Conservation (phyloP, 345 rosid species). For the Melaleuca alternifolia region DNA sequence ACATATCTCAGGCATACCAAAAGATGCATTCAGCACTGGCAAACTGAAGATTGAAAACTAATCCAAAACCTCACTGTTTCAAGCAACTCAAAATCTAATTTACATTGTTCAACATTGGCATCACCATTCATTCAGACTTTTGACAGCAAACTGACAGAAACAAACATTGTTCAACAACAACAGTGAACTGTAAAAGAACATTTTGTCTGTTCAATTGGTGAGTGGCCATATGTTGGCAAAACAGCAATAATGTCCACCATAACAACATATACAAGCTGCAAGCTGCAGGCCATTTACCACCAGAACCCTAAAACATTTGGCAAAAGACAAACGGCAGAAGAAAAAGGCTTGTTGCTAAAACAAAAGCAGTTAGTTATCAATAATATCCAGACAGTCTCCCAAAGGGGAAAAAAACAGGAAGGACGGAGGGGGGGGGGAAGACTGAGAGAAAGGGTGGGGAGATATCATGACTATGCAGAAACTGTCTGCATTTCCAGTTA, state of each 20-base stretch:
- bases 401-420: background rate
- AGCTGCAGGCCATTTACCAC: background rate
- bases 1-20: background rate
- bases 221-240: background rate
- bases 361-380: background rate
- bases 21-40: background rate
- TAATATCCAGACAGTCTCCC: background rate
- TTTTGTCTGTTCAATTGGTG: background rate
- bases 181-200: background rate
- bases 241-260: background rate
- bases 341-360: background rate
- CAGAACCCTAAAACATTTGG: background rate
- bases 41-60: background rate
- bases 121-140: background rate
- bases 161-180: background rate
- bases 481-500: background rate
- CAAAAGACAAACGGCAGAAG: background rate
- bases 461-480: background rate
- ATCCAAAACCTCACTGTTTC: background rate
- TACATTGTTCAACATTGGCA: background rate
- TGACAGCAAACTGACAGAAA: background rate
- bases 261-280: background rate
- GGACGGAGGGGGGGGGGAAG: background rate
- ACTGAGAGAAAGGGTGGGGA: background rate
- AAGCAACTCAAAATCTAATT: background rate